Conservation (phyloP, 495 filamentous ascomycete genomes). For the Hyphodiscus hymeniophilus region DNA sequence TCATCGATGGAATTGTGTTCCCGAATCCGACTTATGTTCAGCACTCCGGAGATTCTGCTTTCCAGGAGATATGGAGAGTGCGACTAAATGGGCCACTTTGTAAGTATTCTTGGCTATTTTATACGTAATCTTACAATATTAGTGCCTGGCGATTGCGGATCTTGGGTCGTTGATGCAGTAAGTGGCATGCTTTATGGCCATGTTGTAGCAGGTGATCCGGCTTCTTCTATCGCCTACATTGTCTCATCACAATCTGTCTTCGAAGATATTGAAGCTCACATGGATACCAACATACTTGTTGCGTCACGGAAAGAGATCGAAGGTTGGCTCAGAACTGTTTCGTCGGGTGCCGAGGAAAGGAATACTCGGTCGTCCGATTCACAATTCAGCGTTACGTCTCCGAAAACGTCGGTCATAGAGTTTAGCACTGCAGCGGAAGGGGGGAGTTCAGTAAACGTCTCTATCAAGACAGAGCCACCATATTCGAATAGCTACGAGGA, state of each 20-base stretch:
- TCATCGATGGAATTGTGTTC: neutral
- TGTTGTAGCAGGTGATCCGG: conserved; percentile 19
- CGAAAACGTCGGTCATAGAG: too few relatives aligned
- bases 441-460: too few relatives aligned
- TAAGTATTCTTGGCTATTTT: neutral
- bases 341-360: too few relatives aligned
- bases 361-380: too few relatives aligned
- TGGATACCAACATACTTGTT: neutral
- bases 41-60: neutral
- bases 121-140: neutral
- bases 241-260: conserved; percentile 11
- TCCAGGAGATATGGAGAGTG: neutral
- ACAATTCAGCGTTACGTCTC: too few relatives aligned
- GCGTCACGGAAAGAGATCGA: too few relatives aligned
- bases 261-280: neutral
- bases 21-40: neutral
- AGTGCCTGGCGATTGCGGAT: conserved; percentile 22
- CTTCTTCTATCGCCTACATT: conserved; percentile 21
- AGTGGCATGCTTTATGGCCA: conserved; percentile 21
- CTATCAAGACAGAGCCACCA: too few relatives aligned
- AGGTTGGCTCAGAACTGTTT: too few relatives aligned
- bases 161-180: conserved; percentile 19
- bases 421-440: too few relatives aligned
- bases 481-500: too few relatives aligned
- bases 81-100: neutral